phyloP scores from a whole-genome alignment of 1,284 basidiomycete genomes.

The Rhodotorula sp. region DNA sequence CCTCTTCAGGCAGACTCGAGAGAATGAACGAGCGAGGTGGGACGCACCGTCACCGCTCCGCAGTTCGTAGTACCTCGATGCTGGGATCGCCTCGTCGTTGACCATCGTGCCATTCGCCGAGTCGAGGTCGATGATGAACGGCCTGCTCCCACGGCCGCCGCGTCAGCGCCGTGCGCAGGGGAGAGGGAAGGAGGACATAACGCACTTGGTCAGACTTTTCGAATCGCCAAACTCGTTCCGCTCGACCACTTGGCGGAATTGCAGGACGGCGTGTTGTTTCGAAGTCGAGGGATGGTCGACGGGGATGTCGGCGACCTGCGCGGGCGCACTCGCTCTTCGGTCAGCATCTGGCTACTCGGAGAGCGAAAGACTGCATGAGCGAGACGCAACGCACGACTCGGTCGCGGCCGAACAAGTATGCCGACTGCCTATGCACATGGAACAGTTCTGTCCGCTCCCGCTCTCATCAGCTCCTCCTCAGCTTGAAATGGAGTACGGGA shows the following conservation, averaged over 20 bases:
- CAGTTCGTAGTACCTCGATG: slow-evolving; percentile 87
- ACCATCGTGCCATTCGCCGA: slow-evolving; percentile 93
- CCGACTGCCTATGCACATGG: slow-evolving; percentile 87
- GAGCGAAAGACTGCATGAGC: neutral
- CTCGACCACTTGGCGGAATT: slow-evolving; percentile 81
- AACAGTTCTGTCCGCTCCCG: slow-evolving; percentile 64
- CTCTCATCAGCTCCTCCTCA: neutral
- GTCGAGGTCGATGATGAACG: slow-evolving; percentile 94
- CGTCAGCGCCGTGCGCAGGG: neutral
- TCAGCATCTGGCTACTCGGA: neutral
- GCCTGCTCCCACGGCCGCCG: slow-evolving; percentile 55
- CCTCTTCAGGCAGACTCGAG: neutral
- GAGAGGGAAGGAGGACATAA: slow-evolving; percentile 20
- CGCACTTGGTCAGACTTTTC: slow-evolving; percentile 75
- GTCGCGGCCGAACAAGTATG: slow-evolving; percentile 90
- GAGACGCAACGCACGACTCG: slow-evolving; percentile 59
- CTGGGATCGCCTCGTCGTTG: slow-evolving; percentile 80
- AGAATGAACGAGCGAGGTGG: too few relatives aligned
- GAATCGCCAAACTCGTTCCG: slow-evolving; percentile 83
- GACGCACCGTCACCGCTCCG: slow-evolving; percentile 75
- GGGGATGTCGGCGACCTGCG: slow-evolving; percentile 71
- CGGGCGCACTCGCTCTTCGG: neutral
- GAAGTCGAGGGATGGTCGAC: slow-evolving; percentile 95
- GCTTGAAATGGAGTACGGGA: neutral
- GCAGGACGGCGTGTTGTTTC: slow-evolving; percentile 96